Percentiles rank a stretch among this genome's conserved stretches.
Evolutionary conservation across 805 yeast genomes (phyloP).

Genomic region (Helenozyma baotianmanensis): DNA sequence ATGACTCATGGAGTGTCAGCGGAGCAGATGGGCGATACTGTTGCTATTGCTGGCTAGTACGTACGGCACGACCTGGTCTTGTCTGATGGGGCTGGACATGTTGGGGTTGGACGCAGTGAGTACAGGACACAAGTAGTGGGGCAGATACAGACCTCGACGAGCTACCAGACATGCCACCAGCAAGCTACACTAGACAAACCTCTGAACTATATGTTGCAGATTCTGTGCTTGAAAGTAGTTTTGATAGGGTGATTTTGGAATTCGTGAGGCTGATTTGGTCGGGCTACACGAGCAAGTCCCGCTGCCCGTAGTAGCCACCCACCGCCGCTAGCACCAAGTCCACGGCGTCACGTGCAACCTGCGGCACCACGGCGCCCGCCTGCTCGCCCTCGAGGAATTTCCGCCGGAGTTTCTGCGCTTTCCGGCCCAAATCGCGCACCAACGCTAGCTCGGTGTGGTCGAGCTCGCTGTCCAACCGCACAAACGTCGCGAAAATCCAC

Average conservation of each 20-base stretch:
- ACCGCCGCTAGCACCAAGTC: conserved; percentile 30
- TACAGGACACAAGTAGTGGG: background rate
- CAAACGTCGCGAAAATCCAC: conserved; percentile 35
- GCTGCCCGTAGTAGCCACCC: conserved; percentile 32
- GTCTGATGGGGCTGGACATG: conserved; percentile 2
- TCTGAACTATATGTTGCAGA: too few relatives aligned
- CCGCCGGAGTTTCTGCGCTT: conserved; percentile 28
- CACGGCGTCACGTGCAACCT: conserved; percentile 13
- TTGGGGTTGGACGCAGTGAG: background rate
- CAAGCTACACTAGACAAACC: too few relatives aligned
- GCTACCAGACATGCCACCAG: too few relatives aligned
- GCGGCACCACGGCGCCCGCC: conserved; percentile 1
- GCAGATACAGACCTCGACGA: too few relatives aligned
- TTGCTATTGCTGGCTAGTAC: background rate
- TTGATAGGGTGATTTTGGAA: too few relatives aligned
- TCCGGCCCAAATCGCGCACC: conserved; percentile 34
- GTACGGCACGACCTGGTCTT: conserved; percentile 3
- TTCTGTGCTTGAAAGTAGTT: too few relatives aligned
- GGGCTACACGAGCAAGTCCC: conserved; percentile 26
- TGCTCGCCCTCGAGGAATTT: conserved; percentile 1
- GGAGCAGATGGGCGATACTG: background rate
- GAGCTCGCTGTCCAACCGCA: conserved; percentile 31
- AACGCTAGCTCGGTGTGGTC: conserved; percentile 31
- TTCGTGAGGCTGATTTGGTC: too few relatives aligned
- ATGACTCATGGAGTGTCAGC: too few relatives aligned